A percentile compares a stretch with the other conserved stretches of the same genome.
phyloP scores from a whole-genome alignment of 2,329 filamentous ascomycete species.

The Chaetothyriales sp. region DNA sequence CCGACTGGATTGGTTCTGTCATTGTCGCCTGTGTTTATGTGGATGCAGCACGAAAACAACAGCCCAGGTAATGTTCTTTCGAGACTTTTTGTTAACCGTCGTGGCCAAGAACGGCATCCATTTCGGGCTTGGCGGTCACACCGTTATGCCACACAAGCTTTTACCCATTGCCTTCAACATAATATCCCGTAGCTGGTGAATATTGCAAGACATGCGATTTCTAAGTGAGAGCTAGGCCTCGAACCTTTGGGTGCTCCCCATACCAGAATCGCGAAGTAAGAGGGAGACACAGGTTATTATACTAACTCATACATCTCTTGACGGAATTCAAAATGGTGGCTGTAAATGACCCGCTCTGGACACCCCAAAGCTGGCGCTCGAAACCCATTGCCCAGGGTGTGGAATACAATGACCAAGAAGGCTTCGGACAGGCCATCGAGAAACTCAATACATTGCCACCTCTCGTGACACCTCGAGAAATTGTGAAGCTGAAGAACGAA shows the following conservation, averaged over 20 bases:
- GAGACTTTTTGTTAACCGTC: not conserved
- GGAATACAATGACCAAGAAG: slow-evolving; percentile 30
- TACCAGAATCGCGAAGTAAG: too few species aligned
- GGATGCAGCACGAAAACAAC: not conserved
- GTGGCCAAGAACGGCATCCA: not conserved
- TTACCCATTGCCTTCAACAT: too few species aligned
- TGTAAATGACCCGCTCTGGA: slow-evolving; percentile 43
- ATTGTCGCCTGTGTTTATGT: slow-evolving; percentile 18
- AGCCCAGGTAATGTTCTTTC: not conserved
- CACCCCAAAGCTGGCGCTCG: slow-evolving; percentile 27
- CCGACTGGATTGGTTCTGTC: slow-evolving; percentile 32
- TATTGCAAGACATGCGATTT: too few species aligned
- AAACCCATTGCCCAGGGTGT: slow-evolving; percentile 36
- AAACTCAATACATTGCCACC: slow-evolving; percentile 34
- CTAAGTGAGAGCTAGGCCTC: too few species aligned
- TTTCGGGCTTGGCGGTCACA: slow-evolving; percentile 29
- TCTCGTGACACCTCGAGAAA: slow-evolving; percentile 40
- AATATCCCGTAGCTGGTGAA: too few species aligned
- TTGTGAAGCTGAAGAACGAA: slow-evolving; percentile 62
- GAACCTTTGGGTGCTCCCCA: too few species aligned
- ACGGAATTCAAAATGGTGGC: not conserved
- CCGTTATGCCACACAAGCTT: slow-evolving; percentile 36
- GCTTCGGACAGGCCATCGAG: slow-evolving; percentile 26
- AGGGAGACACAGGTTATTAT: too few species aligned
- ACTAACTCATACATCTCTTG: too few species aligned